Percentiles rank a stretch among this genome's conserved stretches.
These are phyloP conservation scores for Talaromyces thailandensis DNA, from an alignment of 495 filamentous ascomycete genomes.

Conservation along the genomic window DNA sequence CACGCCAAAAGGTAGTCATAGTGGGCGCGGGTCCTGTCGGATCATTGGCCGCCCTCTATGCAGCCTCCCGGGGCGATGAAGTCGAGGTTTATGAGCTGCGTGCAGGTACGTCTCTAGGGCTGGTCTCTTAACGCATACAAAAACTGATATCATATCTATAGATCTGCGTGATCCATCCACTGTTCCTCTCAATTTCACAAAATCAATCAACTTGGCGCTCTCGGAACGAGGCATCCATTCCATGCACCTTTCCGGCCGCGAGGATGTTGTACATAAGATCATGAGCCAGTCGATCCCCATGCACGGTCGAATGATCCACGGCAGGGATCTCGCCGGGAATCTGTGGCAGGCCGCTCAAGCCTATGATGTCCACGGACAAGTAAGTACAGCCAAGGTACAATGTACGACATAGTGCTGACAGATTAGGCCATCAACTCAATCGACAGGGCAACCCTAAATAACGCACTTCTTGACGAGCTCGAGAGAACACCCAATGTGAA, in stretches of 20 bases:
- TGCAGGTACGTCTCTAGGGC: constrained; percentile 69
- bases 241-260: constrained; percentile 55
- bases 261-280: constrained; percentile 62
- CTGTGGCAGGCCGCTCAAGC: constrained; percentile 71
- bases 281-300: constrained; percentile 78
- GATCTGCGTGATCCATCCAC: constrained; percentile 82
- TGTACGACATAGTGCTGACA: neutral
- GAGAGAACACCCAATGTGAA: constrained; percentile 78
- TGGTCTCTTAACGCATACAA: neutral
- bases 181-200: constrained; percentile 87
- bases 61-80: constrained; percentile 72
- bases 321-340: constrained; percentile 49
- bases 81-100: constrained; percentile 94
- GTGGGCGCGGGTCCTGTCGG: constrained; percentile 92
- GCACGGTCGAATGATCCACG: constrained; percentile 96
- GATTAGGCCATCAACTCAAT: constrained; percentile 48
- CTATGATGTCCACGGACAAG: constrained; percentile 85
- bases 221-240: constrained; percentile 92
- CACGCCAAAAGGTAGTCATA: constrained; percentile 64
- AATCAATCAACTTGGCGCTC: constrained; percentile 92
- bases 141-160: constrained; percentile 18
- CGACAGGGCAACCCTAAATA: constrained; percentile 79
- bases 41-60: constrained; percentile 85
- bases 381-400: constrained; percentile 25
- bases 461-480: constrained; percentile 74